phyloP scores from a whole-genome alignment of 371 early-diverging fungal genomes.

The Mucor plumbeus region DNA sequence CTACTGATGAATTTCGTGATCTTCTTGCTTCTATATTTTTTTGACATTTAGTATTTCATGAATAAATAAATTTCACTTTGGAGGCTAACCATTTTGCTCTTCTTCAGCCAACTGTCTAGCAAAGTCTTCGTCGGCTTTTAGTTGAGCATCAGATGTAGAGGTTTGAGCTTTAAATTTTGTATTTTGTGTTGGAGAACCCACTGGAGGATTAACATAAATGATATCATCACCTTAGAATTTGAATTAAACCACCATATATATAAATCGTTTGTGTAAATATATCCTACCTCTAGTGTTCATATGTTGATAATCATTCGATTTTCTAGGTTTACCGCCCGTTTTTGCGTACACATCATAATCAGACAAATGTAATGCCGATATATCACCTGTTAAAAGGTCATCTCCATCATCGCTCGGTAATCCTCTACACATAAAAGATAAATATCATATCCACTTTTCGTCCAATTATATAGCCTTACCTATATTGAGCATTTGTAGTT shows the following conservation, averaged over 20 bases:
- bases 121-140: constrained; percentile 52
- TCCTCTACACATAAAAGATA: constrained; percentile 26
- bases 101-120: constrained; percentile 47
- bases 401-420: constrained; percentile 53
- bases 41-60: not conserved
- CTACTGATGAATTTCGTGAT: constrained; percentile 10
- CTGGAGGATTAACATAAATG: constrained; percentile 35
- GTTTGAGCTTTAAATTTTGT: not conserved
- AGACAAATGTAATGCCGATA: constrained; percentile 54
- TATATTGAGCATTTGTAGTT: constrained; percentile 51
- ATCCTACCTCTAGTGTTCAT: not conserved
- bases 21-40: constrained; percentile 7
- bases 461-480: constrained; percentile 16
- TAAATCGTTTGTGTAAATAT: not conserved
- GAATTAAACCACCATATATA: not conserved
- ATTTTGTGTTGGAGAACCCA: not conserved
- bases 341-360: constrained; percentile 56
- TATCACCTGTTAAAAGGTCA: constrained; percentile 52
- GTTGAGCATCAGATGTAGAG: constrained; percentile 39
- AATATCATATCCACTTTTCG: not conserved
- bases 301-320: not conserved
- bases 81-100: constrained; percentile 17
- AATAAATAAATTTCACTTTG: not conserved
- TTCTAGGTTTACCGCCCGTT: constrained; percentile 24
- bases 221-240: constrained; percentile 17